phyloP scores from a whole-genome alignment of 495 filamentous ascomycete species.

The Xylaria castorea region DNA sequence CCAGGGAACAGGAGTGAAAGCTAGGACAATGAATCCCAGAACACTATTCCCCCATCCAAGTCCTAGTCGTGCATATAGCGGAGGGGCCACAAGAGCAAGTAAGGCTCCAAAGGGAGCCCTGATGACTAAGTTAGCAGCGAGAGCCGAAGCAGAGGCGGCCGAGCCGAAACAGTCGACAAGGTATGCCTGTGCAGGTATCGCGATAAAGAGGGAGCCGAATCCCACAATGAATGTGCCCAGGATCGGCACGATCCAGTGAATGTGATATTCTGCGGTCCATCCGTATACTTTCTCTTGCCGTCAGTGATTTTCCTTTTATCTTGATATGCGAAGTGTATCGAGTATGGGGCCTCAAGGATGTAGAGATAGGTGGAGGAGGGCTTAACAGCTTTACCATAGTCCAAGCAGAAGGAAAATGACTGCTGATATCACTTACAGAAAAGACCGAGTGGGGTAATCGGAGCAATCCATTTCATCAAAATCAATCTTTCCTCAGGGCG shows the following conservation, averaged over 20 bases:
- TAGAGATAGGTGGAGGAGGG: neutral
- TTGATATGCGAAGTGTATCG: neutral
- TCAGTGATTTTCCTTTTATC: neutral
- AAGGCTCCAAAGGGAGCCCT: conserved; percentile 60
- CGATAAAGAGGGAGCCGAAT: conserved; percentile 50
- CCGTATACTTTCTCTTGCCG: conserved; percentile 36
- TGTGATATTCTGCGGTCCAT: conserved; percentile 31
- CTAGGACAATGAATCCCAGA: conserved; percentile 64
- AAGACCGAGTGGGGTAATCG: conserved; percentile 32
- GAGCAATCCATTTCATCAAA: conserved; percentile 39
- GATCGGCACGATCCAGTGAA: conserved; percentile 46
- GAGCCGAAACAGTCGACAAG: conserved; percentile 56
- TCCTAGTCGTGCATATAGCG: conserved; percentile 60
- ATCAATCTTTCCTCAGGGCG: conserved; percentile 34
- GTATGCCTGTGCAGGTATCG: conserved; percentile 54
- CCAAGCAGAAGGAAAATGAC: neutral
- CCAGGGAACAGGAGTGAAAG: conserved; percentile 54
- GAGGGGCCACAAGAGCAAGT: conserved; percentile 60
- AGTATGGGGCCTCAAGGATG: neutral
- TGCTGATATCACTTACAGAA: conserved; percentile 24
- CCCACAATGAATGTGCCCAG: conserved; percentile 50
- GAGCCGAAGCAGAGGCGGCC: conserved; percentile 57
- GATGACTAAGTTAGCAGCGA: conserved; percentile 53
- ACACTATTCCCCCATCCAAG: conserved; percentile 67
- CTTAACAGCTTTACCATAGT: neutral